These are phyloP conservation scores for Gossypium davidsonii DNA, from an alignment of 441 rosid genomes.

Conservation along the genomic window DNA sequence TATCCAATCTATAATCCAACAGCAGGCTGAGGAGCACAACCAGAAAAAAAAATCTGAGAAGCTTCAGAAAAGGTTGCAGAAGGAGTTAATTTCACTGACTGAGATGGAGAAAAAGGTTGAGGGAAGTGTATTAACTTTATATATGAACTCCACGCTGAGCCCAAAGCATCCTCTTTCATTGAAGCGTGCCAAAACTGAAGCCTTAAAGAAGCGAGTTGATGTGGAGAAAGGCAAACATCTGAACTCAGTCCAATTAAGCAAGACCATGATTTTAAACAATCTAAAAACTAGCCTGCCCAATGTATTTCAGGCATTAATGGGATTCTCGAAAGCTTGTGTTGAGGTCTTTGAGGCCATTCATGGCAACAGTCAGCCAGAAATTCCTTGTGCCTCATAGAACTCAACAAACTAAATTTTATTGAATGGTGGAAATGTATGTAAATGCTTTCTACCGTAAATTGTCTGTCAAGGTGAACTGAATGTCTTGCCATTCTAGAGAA, in stretches of 20 bases:
- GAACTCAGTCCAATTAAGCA: conserved; percentile 45
- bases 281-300: conserved; percentile 73
- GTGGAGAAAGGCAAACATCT: conserved; percentile 48
- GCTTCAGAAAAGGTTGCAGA: conserved; percentile 74
- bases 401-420: conserved; percentile 14
- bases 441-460: neutral
- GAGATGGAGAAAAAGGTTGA: conserved; percentile 59
- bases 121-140: conserved; percentile 22
- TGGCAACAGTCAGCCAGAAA: conserved; percentile 23
- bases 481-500: neutral
- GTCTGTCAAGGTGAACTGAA: neutral
- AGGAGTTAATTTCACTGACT: conserved; percentile 45
- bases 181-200: conserved; percentile 59
- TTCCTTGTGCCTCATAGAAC: conserved; percentile 29
- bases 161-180: conserved; percentile 67
- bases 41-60: conserved; percentile 52
- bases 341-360: conserved; percentile 53
- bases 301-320: conserved; percentile 64
- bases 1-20: conserved; percentile 47
- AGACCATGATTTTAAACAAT: conserved; percentile 57
- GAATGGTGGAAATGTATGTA: neutral
- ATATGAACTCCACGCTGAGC: conserved; percentile 33
- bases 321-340: conserved; percentile 51
- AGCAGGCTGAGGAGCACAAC: conserved; percentile 57
- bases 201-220: conserved; percentile 49